Conservation (phyloP, 805 yeast genomes). For the Metschnikowia henanensis region DNA sequence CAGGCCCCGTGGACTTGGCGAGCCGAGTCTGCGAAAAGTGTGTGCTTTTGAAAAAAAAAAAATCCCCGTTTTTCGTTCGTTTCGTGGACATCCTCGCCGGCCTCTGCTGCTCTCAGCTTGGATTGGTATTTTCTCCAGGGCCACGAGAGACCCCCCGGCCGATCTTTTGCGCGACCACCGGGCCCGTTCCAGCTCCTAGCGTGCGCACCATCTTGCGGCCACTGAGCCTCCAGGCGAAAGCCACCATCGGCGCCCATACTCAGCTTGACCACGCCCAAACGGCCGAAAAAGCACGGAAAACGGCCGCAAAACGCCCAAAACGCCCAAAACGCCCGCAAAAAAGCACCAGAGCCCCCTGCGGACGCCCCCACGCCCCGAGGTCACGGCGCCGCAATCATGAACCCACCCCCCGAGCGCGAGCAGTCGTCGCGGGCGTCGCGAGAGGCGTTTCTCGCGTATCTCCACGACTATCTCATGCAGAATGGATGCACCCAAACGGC, state of each 20-base stretch:
- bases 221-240: too few relatives aligned
- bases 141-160: not conserved
- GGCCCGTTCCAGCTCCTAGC: not conserved
- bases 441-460: slow-evolving; percentile 12
- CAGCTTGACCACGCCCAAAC: too few relatives aligned
- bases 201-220: not conserved
- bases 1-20: not conserved
- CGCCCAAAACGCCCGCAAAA: too few relatives aligned
- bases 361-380: not conserved
- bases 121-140: too few relatives aligned
- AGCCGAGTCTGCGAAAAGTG: too few relatives aligned
- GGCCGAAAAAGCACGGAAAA: too few relatives aligned
- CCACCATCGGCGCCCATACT: too few relatives aligned
- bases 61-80: too few relatives aligned
- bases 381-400: not conserved
- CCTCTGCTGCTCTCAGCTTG: too few relatives aligned
- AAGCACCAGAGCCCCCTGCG: not conserved
- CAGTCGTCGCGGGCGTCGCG: slow-evolving; percentile 4
- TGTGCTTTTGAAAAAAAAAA: too few relatives aligned
- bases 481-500: slow-evolving; percentile 16
- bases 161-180: not conserved
- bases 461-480: slow-evolving; percentile 16
- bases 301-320: too few relatives aligned
- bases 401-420: slow-evolving; percentile 3
- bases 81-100: too few relatives aligned